Base-by-base conservation (phyloP, 2,329 filamentous ascomycete genomes). In the Paracamarosporium sp. region DNA sequence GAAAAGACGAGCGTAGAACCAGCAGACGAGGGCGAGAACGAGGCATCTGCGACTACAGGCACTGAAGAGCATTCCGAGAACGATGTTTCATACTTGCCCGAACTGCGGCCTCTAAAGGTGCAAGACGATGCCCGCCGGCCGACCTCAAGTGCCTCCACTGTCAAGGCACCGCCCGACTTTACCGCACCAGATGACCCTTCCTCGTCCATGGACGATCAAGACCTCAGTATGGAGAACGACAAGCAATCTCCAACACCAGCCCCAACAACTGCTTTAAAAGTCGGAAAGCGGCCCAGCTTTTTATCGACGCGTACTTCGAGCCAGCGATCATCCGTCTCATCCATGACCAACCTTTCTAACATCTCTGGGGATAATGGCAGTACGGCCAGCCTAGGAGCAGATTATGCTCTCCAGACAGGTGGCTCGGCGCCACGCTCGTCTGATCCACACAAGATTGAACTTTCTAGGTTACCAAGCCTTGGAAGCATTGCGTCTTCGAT, bases 401-500 rank as follows among this genome's bases (percentile, higher is more conserved):
- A 97, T 74, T 95, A 90, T 76, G 90, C 91, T 24, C 80, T 96
- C 33, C 91, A 96, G 68, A 91, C 91, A 2, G 92, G 91, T 17
- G 91, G 92, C 25, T 90, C 91, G 12, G 81, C 86, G 4, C 87
- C 91, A 36, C 71, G 68, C 36, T 72, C 71, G 8, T 71, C 61
- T 54, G 64, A 63, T 43, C 67, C 79, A 68, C 67, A 80, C 74
- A 86, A 83, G 72, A 82, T 85, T 59, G 78, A 80, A 2, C 81
- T 96, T 53, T 88, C 89, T 20, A 85, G 94, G 24, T 86, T 93
- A 11, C 89, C 93, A 60, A 97, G 93, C 77, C 84, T 97, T 57
- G 93, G 93, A 22, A 97, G 94, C 74, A 92, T 97, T 79, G 90
- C 88, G 2, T 97, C 93, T 5, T 91, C 90, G 0, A 79, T 87